phyloP scores from a whole-genome alignment of 169 alveolate species.

The Eimeria necatrix region DNA sequence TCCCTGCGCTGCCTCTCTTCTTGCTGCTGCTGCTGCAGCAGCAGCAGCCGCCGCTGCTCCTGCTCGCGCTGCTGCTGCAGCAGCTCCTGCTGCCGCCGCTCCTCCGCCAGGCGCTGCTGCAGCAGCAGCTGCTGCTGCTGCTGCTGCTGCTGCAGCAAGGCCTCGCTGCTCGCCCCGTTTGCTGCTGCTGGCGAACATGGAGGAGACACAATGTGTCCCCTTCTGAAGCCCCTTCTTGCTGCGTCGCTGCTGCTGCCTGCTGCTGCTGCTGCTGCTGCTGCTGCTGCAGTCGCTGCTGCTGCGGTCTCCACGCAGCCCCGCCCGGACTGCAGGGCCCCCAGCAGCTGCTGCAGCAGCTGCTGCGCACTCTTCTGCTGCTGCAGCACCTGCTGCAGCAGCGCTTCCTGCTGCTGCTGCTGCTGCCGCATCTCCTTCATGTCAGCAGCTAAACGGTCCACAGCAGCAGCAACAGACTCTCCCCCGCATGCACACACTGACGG shows the following conservation, averaged over 20 bases:
- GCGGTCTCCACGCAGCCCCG: neutral
- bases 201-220: slow-evolving; percentile 22
- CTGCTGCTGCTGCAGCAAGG: neutral
- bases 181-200: slow-evolving; percentile 18
- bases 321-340: neutral
- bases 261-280: slow-evolving; percentile 5
- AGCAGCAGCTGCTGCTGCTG: neutral
- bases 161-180: neutral
- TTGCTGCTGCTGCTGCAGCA: slow-evolving; percentile 13
- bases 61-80: slow-evolving; percentile 24
- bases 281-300: no score
- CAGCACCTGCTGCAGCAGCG: slow-evolving; percentile 29
- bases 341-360: slow-evolving; percentile 3
- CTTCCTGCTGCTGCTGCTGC: slow-evolving; percentile 19
- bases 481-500: neutral
- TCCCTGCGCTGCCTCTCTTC: slow-evolving; percentile 4
- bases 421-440: neutral
- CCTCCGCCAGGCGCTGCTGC: slow-evolving; percentile 10
- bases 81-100: slow-evolving; percentile 38
- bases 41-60: slow-evolving; percentile 12
- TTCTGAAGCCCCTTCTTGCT: neutral
- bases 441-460: neutral
- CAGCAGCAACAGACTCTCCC: neutral
- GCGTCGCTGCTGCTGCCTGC: neutral
- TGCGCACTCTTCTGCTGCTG: neutral